phyloP scores from a whole-genome alignment of 768 basidiomycete species.

The Boletus reticuloceps region DNA sequence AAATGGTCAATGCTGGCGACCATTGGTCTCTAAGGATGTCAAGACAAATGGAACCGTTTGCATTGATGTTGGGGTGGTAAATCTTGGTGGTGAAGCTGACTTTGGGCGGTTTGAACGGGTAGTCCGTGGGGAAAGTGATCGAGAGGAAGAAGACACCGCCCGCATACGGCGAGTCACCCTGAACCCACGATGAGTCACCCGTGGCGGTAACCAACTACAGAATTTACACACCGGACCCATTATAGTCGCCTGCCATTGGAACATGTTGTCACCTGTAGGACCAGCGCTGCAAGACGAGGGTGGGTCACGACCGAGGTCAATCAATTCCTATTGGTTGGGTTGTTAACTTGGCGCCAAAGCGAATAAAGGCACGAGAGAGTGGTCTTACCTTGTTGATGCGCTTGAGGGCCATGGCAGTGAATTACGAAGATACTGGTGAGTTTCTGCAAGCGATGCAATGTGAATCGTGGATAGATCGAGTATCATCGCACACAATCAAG shows the following conservation, averaged over 20 bases:
- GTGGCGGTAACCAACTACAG: not conserved
- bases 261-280: conserved; percentile 97
- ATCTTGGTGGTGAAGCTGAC: conserved; percentile 99
- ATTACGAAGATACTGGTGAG: conserved; percentile 7
- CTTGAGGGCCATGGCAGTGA: conserved; percentile 82
- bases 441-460: conserved; percentile 12
- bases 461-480: conserved; percentile 30
- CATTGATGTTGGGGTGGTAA: conserved; percentile 99
- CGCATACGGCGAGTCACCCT: conserved; percentile 97
- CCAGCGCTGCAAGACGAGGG: conserved; percentile 99
- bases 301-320: conserved; percentile 99
- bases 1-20: conserved; percentile 98
- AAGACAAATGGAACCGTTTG: conserved; percentile 97
- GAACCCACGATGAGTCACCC: conserved; percentile 25
- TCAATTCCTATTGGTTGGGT: conserved; percentile 71
- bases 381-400: conserved; percentile 94
- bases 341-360: conserved; percentile 11
- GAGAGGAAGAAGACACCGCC: conserved; percentile 99
- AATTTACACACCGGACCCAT: conserved; percentile 87
- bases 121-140: conserved; percentile 93
- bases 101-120: conserved; percentile 99
- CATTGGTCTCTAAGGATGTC: conserved; percentile 99
- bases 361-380: not conserved
- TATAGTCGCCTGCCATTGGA: conserved; percentile 99
- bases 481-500: conserved; percentile 39